Conservation (phyloP, 352 stramenopile species). For the Chrysophaeum taylorii region DNA sequence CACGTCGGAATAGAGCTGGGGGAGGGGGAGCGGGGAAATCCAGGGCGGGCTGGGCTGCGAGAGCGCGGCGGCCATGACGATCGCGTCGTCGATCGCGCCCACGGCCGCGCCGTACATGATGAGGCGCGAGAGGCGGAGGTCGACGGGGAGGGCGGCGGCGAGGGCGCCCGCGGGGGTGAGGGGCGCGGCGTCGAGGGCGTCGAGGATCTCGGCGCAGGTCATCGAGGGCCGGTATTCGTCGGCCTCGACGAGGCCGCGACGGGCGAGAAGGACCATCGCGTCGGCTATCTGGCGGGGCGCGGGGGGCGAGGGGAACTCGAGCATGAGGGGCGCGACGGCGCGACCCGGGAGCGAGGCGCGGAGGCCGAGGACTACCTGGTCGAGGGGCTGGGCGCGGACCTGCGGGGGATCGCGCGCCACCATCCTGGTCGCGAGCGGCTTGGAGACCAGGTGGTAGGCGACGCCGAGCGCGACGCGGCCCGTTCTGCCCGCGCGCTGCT, state of each 20-base stretch:
- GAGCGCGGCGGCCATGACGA: slow-evolving; percentile 52
- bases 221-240: slow-evolving; percentile 48
- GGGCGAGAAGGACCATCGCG: slow-evolving; percentile 51
- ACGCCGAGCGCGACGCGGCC: slow-evolving; percentile 46
- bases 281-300: slow-evolving; percentile 43
- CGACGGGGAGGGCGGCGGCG: slow-evolving; percentile 50
- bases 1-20: background rate
- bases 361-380: slow-evolving; percentile 23
- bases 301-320: slow-evolving; percentile 57
- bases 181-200: slow-evolving; percentile 29
- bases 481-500: slow-evolving; percentile 49
- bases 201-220: slow-evolving; percentile 44
- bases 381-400: slow-evolving; percentile 18
- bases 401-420: slow-evolving; percentile 19
- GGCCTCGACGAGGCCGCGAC: slow-evolving; percentile 45
- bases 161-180: slow-evolving; percentile 27
- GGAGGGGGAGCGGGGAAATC: background rate
- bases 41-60: slow-evolving; percentile 50
- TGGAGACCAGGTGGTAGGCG: slow-evolving; percentile 58
- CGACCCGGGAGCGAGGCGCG: background rate
- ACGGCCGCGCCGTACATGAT: slow-evolving; percentile 57
- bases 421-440: slow-evolving; percentile 1
- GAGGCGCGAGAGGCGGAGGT: slow-evolving; percentile 50
- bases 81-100: slow-evolving; percentile 46
- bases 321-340: background rate